These are phyloP conservation scores for Fusarium sp. DNA, from an alignment of 2,329 filamentous ascomycete genomes.

Conservation along the genomic window DNA sequence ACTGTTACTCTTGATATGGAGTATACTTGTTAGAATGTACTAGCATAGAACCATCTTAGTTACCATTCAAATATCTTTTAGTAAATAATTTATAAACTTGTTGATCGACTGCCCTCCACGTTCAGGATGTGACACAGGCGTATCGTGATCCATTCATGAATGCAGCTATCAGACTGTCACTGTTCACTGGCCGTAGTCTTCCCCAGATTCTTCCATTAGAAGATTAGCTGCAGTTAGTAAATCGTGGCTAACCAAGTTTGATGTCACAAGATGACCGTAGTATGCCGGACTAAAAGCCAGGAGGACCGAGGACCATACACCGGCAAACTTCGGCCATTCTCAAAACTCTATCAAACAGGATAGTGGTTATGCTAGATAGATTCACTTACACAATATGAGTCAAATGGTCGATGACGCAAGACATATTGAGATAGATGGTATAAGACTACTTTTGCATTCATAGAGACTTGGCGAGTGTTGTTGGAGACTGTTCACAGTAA, in stretches of 20 bases:
- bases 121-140: too few relatives aligned
- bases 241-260: background rate
- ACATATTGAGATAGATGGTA: background rate
- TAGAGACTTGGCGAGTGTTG: background rate
- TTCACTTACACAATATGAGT: background rate
- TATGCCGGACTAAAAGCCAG: background rate
- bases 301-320: too few relatives aligned
- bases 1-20: conserved; percentile 50
- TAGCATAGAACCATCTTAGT: background rate
- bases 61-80: fast-evolving
- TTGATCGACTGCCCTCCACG: background rate
- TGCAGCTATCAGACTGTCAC: too few relatives aligned
- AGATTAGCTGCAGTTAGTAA: background rate
- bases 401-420: background rate
- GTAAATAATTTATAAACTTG: background rate
- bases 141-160: too few relatives aligned
- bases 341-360: background rate
- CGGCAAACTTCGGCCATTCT: conserved; percentile 18
- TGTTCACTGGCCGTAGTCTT: fast-evolving
- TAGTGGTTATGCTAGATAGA: background rate
- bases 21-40: conserved; percentile 41
- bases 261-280: background rate
- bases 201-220: background rate
- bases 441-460: background rate
- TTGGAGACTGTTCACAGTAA: background rate